Percentiles rank a stretch among this genome's conserved stretches.
Evolutionary conservation across 257 asterid genomes (phyloP).

Genomic region (Leonotis leonurus): DNA sequence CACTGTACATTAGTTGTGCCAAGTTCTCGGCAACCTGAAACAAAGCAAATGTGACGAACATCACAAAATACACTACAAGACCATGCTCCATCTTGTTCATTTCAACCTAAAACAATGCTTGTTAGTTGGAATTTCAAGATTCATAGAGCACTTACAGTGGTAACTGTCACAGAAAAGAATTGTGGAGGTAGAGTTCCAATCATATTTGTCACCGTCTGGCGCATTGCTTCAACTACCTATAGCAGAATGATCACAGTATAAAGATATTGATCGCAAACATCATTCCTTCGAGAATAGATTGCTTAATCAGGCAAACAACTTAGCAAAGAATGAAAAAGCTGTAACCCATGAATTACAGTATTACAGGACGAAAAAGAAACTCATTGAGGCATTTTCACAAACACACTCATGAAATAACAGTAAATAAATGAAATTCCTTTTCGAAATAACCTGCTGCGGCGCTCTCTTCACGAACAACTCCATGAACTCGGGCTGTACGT

Average conservation of each 20-base stretch:
- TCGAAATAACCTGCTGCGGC: conserved; percentile 73
- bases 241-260: conserved; percentile 4
- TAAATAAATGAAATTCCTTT: background rate
- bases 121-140: no score
- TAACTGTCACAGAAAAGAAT: conserved; percentile 80
- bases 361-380: background rate
- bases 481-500: conserved; percentile 96
- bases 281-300: background rate
- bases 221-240: conserved; percentile 98
- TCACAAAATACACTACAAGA: conserved; percentile 18
- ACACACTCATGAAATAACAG: conserved; percentile 5
- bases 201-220: conserved; percentile 95
- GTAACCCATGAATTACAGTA: background rate
- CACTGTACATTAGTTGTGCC: conserved; percentile 97
- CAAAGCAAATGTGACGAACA: background rate
- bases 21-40: conserved; percentile 91
- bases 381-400: conserved; percentile 28
- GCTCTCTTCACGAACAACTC: conserved; percentile 87
- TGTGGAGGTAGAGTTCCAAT: conserved; percentile 96
- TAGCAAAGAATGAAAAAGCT: background rate
- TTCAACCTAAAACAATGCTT: conserved; percentile 8
- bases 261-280: conserved; percentile 32
- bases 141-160: no score
- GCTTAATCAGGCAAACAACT: background rate
- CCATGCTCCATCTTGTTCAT: no score